Evolutionary conservation across 1,284 basidiomycete species (phyloP).

Genomic region (Cutaneotrichosporon sp.): DNA sequence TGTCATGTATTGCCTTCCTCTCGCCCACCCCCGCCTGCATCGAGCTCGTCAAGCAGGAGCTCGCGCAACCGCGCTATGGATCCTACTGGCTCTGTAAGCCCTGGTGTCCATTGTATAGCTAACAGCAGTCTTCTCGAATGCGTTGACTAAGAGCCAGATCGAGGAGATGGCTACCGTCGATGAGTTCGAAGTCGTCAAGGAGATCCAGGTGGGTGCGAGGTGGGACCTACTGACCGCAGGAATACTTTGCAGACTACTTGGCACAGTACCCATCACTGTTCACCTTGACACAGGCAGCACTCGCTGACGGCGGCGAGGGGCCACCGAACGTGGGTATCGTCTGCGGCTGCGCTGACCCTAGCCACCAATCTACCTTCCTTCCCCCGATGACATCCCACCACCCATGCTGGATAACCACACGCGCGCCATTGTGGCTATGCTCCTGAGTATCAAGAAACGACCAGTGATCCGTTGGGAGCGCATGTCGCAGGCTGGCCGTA

Average conservation of each 20-base stretch:
- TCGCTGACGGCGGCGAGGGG: constrained; percentile 51
- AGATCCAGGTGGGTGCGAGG: constrained; percentile 76
- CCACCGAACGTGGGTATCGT: constrained; percentile 45
- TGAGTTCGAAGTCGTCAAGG: constrained; percentile 92
- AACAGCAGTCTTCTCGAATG: constrained; percentile 84
- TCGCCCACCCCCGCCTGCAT: constrained; percentile 77
- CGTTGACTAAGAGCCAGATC: constrained; percentile 83
- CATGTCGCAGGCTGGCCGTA: constrained; percentile 88
- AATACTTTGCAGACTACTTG: constrained; percentile 93
- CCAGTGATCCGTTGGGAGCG: constrained; percentile 88
- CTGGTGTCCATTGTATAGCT: constrained; percentile 2
- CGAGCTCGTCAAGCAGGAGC: constrained; percentile 75
- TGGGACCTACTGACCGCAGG: constrained; percentile 57
- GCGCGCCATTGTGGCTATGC: constrained; percentile 78
- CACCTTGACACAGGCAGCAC: constrained; percentile 70
- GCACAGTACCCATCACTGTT: constrained; percentile 84
- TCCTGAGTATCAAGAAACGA: constrained; percentile 94
- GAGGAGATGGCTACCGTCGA: constrained; percentile 93
- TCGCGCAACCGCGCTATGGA: constrained; percentile 87
- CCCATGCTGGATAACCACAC: constrained; percentile 74
- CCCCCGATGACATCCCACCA: constrained; percentile 56
- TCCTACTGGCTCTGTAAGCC: constrained; percentile 94
- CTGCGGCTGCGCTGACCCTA: constrained; percentile 20
- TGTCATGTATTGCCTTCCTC: constrained; percentile 95
- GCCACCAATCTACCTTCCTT: constrained; percentile 58